Evolutionary conservation across 768 basidiomycete species (phyloP), one percentile per base, ranked within the genome.

Genomic region (Collybia nuda): DNA sequence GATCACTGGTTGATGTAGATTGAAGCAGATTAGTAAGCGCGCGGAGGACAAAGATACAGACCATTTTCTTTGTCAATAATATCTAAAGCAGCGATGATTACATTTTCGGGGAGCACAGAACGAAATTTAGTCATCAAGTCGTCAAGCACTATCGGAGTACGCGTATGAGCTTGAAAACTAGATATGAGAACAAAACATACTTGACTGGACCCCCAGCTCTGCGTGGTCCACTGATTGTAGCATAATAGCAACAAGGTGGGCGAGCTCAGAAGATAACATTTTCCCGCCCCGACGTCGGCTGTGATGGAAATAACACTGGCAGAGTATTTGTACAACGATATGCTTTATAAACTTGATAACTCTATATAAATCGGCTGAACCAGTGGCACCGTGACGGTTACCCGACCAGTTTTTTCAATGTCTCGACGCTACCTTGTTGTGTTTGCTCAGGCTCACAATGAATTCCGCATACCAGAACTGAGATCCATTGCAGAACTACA

Each of bases 381-480:
- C n/a, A n/a, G n/a, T n/a, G n/a, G n/a, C n/a, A n/a, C n/a, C n/a
- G n/a, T n/a, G n/a, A n/a, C n/a, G n/a, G n/a, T n/a, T n/a, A n/a
- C n/a, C n/a, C 9, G 14, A 14, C 14, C 9, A 32, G 9, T 32
- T 5, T 9, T 14, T 14, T 14, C 32, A 32, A 32, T 32, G 32
- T 14, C 32, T 32, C 32, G 46, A 42, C 48, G 52, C 50, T 78
- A 72, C 64, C 76, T 93, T 48, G 68, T 95, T 46, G 77, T 87
- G 39, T 90, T 93, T 67, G 90, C 91, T 2, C 90, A 90, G 66
- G 79, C 76, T 5, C 91, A 96, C 63, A 74, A 79, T 29, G 86
- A 90, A 29, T 96, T 96, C 62, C 77, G 94, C 21, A 65, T 95
- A 11, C 93, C 93, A 28, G 92, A 94, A 63, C 78, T 97, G 0